Conservation (phyloP, 345 rosid species). For the Viola odorata region DNA sequence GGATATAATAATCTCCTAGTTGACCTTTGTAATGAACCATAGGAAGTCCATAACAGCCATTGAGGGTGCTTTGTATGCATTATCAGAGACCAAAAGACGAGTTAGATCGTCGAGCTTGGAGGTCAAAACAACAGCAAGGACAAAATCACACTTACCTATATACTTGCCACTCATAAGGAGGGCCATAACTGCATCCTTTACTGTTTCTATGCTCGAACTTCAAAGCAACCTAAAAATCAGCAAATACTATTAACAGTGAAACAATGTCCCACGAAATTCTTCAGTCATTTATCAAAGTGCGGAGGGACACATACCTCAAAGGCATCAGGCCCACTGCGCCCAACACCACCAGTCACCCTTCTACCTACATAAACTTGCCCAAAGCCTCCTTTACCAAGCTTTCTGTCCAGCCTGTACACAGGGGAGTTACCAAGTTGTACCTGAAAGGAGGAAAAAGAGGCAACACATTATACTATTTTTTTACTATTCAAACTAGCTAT, state of each 20-base stretch:
- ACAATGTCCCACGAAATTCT: not conserved
- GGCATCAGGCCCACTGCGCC: constrained; percentile 21
- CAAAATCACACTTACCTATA: constrained; percentile 50
- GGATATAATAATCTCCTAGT: constrained; percentile 84
- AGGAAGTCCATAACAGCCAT: constrained; percentile 83
- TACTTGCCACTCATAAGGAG: constrained; percentile 98
- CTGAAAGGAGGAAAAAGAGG: not conserved
- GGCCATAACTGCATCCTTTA: constrained; percentile 93
- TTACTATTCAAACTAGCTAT: no score
- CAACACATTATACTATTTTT: not conserved
- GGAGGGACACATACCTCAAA: constrained; percentile 15
- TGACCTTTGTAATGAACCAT: constrained; percentile 85
- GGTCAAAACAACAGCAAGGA: not conserved
- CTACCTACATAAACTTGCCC: constrained; percentile 29
- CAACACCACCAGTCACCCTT: constrained; percentile 14
- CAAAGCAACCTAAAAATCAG: constrained; percentile 82
- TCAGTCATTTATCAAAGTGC: not conserved
- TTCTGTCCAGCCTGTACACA: constrained; percentile 19
- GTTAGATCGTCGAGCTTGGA: not conserved
- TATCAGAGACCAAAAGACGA: not conserved
- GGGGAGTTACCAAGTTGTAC: constrained; percentile 21
- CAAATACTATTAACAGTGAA: not conserved
- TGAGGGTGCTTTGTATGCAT: constrained; percentile 9
- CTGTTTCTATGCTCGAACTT: constrained; percentile 89
- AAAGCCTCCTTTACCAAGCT: constrained; percentile 25